Evolutionary conservation across 208 protist genomes (phyloP), one percentile per base, ranked within the genome.

Genomic region (Spongospora subterranea): DNA sequence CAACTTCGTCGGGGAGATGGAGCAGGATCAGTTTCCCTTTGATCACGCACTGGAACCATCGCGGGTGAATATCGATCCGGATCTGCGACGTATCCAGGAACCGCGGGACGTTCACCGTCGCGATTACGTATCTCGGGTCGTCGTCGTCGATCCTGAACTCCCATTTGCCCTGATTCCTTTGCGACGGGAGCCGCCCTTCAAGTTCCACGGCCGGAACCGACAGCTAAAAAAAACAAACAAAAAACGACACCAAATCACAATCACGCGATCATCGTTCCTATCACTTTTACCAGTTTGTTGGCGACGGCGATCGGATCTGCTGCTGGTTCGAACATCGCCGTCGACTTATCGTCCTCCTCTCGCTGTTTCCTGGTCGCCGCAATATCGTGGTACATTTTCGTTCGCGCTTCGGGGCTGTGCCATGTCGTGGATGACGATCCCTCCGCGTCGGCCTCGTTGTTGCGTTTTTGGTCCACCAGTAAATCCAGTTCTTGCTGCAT

Each of bases 21-120:
- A 98, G 92, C 88, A 98, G 96, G 38, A 98, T 92, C 66, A 97
- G 92, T 90, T 98, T 98, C 0, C 95, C 97, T 93, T 98, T 99
- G 88, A 98, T 94, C 76, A 93, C 93, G 41, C 98, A 94, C 0
- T 96, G 93, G 13, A 98, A 93, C 88, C 95, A 97, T n/a, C 96
- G 94, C 77, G 98, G 96, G 77, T 99, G 96, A 11, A 97, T 95
- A 91, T 98, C 95, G 20, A 98, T 93, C 53, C 96, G 91, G 90
- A 99, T 96, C 64, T 97, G 92, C 32, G 96, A 97, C 35, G 92
- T 98, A 32, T 97, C 96, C 46, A 99, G 96, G 90, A 97, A 98
- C 93, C 97, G 97, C 11, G 95, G 95, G 0, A 96, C 94, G 88
- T 96, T 91, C 40, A 98, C 95, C 35, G 96, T 97, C 20, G 98